These are phyloP conservation scores for Pichia sp. DNA, from an alignment of 1,139 yeast genomes.

Conservation along the genomic window DNA sequence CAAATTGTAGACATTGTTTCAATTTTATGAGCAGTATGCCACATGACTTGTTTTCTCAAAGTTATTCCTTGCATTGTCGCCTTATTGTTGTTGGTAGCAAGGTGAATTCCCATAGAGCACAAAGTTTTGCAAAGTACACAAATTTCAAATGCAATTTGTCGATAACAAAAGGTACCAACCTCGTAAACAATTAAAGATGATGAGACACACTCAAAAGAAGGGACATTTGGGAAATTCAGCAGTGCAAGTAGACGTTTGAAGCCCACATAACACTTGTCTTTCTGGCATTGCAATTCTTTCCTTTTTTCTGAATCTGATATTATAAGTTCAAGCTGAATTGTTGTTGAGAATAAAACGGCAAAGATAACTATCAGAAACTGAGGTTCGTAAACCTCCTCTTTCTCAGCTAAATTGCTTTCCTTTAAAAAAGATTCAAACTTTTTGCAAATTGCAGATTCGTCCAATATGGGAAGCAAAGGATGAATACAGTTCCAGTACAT, in stretches of 20 bases:
- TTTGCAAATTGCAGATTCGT: neutral
- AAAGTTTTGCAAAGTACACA: neutral
- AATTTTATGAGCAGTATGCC: conserved; percentile 1
- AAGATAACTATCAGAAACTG: neutral
- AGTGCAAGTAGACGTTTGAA: neutral
- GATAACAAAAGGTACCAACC: neutral
- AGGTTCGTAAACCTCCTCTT: neutral
- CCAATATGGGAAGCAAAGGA: neutral
- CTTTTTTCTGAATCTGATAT: neutral
- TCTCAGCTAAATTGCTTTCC: neutral
- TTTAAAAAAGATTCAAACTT: neutral
- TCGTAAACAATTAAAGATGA: neutral
- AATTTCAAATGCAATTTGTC: neutral
- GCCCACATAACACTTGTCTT: neutral
- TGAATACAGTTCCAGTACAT: neutral
- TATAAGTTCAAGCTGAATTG: neutral
- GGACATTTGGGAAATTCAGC: neutral
- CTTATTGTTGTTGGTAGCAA: neutral
- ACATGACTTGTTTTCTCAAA: neutral
- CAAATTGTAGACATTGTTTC: neutral
- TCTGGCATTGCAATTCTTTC: neutral
- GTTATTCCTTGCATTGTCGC: neutral
- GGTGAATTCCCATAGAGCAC: neutral
- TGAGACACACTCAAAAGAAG: neutral
- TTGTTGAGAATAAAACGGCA: neutral